Evolutionary conservation across 2,329 filamentous ascomycete species (phyloP).

Genomic region (Arthrobotrys pseudoclavata): DNA sequence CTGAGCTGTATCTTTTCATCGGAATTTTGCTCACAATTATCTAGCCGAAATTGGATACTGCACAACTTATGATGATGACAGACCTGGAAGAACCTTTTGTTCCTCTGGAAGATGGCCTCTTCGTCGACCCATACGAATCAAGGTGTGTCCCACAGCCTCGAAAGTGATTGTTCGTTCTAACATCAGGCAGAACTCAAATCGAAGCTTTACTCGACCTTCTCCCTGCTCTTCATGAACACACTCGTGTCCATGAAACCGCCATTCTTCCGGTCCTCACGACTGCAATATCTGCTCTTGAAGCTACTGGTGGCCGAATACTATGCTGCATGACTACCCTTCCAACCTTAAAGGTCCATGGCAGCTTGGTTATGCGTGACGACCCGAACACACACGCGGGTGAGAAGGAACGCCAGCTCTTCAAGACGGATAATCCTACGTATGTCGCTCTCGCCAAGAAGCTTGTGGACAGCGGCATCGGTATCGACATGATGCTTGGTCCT

Average conservation of each 20-base stretch:
- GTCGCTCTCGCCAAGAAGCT: constrained; percentile 88
- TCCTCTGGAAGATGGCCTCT: constrained; percentile 88
- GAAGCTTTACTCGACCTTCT: constrained; percentile 85
- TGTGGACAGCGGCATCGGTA: constrained; percentile 85
- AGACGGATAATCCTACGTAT: constrained; percentile 89
- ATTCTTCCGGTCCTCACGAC: constrained; percentile 87
- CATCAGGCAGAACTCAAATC: constrained; percentile 69
- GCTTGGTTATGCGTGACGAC: constrained; percentile 87
- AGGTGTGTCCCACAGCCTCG: constrained; percentile 70
- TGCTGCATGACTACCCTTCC: constrained; percentile 89
- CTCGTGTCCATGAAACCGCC: constrained; percentile 92
- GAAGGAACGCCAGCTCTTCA: constrained; percentile 90
- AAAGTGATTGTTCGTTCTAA: constrained; percentile 16
- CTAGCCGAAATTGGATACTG: constrained; percentile 81
- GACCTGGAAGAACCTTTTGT: constrained; percentile 97
- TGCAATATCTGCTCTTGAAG: constrained; percentile 83
- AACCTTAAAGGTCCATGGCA: constrained; percentile 85
- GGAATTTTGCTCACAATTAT: constrained; percentile 3
- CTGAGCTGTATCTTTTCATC: not conserved
- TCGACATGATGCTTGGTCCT: constrained; percentile 94
- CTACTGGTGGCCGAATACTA: constrained; percentile 91
- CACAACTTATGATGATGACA: constrained; percentile 99
- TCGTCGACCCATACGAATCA: constrained; percentile 93
- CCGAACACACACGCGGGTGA: constrained; percentile 88
- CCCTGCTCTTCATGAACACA: constrained; percentile 84